phyloP scores from a whole-genome alignment of 768 basidiomycete genomes.

The Rhodosporidiobolus sp. region DNA sequence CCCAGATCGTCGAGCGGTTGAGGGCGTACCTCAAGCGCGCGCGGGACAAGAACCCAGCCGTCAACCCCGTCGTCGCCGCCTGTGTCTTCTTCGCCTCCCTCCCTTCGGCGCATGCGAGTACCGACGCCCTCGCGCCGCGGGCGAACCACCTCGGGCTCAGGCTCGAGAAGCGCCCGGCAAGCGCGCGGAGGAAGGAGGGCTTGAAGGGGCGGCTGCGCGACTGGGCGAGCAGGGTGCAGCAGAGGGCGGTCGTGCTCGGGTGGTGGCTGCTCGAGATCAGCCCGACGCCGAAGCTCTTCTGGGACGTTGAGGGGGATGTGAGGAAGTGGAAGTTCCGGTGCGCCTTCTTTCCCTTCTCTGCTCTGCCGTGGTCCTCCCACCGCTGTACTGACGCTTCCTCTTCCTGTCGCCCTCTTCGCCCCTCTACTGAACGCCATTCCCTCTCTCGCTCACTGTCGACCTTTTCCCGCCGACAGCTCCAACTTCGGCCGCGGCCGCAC shows the following conservation, averaged over 20 bases:
- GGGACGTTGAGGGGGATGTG: slow-evolving; percentile 17
- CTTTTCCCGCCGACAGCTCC: neutral
- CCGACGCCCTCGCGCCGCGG: slow-evolving; percentile 17
- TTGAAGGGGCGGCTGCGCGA: neutral
- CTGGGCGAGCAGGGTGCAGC: neutral
- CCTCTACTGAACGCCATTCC: neutral
- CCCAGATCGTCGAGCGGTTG: neutral
- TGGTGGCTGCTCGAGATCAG: slow-evolving; percentile 27
- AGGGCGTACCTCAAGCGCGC: neutral
- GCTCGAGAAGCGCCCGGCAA: slow-evolving; percentile 7
- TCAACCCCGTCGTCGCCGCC: slow-evolving; percentile 4
- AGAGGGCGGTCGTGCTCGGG: neutral
- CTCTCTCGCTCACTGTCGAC: neutral
- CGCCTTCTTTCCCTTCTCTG: neutral
- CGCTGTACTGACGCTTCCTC: too few species aligned
- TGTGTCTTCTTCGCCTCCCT: slow-evolving; percentile 11
- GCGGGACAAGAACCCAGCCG: neutral
- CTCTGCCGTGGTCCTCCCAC: neutral
- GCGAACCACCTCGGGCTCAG: slow-evolving; percentile 9
- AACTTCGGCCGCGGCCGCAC: slow-evolving; percentile 27
- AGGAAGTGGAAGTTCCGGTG: slow-evolving; percentile 5
- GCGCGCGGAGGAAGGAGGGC: neutral
- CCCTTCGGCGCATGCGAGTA: neutral
- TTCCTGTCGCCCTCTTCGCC: too few species aligned
- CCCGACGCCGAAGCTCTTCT: slow-evolving; percentile 23